Evolutionary conservation across 441 rosid species (phyloP).

Genomic region (Corymbia citriodora): DNA sequence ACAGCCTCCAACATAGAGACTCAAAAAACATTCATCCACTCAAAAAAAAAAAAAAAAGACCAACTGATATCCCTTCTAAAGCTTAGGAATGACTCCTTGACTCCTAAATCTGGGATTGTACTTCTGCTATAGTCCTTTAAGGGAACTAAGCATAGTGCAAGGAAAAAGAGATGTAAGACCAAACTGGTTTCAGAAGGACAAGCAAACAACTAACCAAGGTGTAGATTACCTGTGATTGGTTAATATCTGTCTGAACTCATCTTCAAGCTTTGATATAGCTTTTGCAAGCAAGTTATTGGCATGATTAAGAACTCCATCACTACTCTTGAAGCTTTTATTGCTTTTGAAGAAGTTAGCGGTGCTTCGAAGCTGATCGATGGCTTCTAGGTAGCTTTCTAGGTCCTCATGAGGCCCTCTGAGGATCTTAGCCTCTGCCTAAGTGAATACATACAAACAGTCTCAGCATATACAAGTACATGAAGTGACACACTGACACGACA

Average conservation of each 20-base stretch:
- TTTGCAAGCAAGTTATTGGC: conserved; percentile 66
- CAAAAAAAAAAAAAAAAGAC: background rate
- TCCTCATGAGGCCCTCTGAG: conserved; percentile 97
- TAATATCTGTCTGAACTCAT: conserved; percentile 75
- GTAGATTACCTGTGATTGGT: conserved; percentile 66
- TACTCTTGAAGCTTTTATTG: conserved; percentile 51
- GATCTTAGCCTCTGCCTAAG: conserved; percentile 93
- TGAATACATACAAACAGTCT: background rate
- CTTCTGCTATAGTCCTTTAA: background rate
- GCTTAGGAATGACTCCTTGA: background rate
- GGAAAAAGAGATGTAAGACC: background rate
- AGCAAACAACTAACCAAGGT: background rate
- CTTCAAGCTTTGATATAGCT: conserved; percentile 85
- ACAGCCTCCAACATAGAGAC: background rate
- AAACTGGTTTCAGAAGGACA: background rate
- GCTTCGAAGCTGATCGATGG: conserved; percentile 77
- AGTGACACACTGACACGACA: background rate
- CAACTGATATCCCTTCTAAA: background rate
- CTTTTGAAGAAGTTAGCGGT: conserved; percentile 59
- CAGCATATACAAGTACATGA: background rate
- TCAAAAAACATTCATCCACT: background rate
- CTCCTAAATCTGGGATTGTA: background rate
- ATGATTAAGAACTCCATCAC: conserved; percentile 59
- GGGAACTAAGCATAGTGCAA: background rate
- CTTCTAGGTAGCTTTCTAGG: conserved; percentile 84